Evolutionary conservation across 345 rosid genomes (phyloP).

Genomic region (Brassica napus): DNA sequence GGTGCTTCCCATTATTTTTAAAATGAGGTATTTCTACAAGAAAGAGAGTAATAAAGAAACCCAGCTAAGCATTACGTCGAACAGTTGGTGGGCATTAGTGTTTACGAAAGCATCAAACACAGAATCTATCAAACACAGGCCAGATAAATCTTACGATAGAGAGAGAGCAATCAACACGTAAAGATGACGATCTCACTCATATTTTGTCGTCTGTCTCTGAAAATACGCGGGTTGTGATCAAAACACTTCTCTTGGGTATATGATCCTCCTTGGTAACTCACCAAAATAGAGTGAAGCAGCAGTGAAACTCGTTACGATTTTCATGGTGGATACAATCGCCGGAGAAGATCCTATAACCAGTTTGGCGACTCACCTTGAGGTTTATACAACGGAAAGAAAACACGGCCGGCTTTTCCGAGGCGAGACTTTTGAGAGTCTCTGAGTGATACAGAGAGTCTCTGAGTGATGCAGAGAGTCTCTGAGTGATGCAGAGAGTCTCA

Average conservation of each 20-base stretch:
- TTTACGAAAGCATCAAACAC: background rate
- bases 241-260: background rate
- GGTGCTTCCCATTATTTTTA: conserved; percentile 39
- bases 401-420: background rate
- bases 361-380: too few relatives aligned
- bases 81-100: conserved; percentile 29
- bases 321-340: too few relatives aligned
- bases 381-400: too few relatives aligned
- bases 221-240: background rate
- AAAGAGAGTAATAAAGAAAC: background rate
- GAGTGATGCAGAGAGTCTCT: background rate
- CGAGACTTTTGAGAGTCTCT: background rate
- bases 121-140: background rate
- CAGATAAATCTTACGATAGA: background rate
- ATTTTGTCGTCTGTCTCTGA: background rate
- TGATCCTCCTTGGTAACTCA: background rate
- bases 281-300: background rate
- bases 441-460: background rate
- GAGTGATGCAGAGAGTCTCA: background rate
- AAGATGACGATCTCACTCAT: background rate
- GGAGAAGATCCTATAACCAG: too few relatives aligned
- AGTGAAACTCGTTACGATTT: too few relatives aligned
- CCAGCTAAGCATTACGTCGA: conserved; percentile 40
- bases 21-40: conserved; percentile 3
- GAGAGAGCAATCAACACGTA: background rate